Percentiles rank a stretch among this genome's conserved stretches.
Conservation (phyloP, 768 basidiomycete species). For the Russula foetens region DNA sequence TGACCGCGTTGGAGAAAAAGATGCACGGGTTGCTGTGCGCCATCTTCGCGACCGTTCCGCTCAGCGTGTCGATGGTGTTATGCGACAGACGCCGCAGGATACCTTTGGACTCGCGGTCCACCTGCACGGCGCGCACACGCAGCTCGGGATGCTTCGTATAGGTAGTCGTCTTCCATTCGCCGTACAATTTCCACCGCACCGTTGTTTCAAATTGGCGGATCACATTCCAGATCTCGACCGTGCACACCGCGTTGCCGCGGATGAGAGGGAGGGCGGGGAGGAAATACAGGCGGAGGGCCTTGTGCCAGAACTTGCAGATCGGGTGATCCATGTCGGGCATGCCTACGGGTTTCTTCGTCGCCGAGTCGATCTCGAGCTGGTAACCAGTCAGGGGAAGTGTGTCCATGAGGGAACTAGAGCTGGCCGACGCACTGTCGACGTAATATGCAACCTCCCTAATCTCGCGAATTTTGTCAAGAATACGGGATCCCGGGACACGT, state of each 20-base stretch:
- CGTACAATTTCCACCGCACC: slow-evolving; percentile 85
- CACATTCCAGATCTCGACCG: slow-evolving; percentile 89
- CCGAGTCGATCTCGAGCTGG: slow-evolving; percentile 46
- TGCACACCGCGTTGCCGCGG: slow-evolving; percentile 78
- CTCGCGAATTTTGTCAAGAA: slow-evolving; percentile 77
- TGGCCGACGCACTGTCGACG: slow-evolving; percentile 39
- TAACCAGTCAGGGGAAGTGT: background rate
- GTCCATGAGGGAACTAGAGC: background rate
- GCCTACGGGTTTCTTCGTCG: slow-evolving; percentile 49
- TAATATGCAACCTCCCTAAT: slow-evolving; percentile 60
- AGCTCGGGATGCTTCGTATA: slow-evolving; percentile 77
- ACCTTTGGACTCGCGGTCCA: slow-evolving; percentile 81
- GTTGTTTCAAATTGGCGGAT: slow-evolving; percentile 71
- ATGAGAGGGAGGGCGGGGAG: slow-evolving; percentile 84
- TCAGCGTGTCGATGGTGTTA: slow-evolving; percentile 76
- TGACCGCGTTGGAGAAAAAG: slow-evolving; percentile 81
- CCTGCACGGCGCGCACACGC: slow-evolving; percentile 70
- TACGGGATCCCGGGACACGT: slow-evolving; percentile 69
- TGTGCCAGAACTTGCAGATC: slow-evolving; percentile 76
- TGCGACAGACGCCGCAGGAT: slow-evolving; percentile 82
- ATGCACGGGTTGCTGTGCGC: slow-evolving; percentile 92
- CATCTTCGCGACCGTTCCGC: slow-evolving; percentile 84
- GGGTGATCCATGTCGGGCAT: slow-evolving; percentile 51
- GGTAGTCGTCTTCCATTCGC: slow-evolving; percentile 78
- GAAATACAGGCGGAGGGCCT: slow-evolving; percentile 67